Evolutionary conservation across 176 grass and related monocot genomes (phyloP), one percentile per base, ranked within the genome.

Genomic region (Urochloa ruziziensis): DNA sequence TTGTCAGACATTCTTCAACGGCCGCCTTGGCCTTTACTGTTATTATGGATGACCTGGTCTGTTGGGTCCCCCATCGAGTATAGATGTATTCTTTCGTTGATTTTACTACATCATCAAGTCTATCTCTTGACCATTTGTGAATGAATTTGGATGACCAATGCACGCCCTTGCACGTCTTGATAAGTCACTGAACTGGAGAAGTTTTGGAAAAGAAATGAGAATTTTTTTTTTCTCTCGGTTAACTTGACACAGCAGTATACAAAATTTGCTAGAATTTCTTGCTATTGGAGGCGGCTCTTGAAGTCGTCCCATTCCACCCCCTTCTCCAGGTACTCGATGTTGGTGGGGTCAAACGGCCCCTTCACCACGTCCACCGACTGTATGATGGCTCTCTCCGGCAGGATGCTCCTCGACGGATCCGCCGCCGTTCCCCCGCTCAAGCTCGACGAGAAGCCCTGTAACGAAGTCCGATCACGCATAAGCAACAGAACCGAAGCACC

Each of bases 401-500:
- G 73, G 16, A 95, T 77, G 40, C 93, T 95, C 83, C 32, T 98
- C 10, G 93, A 57, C 18, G 89, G 91, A 60, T 98, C 96, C 4
- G 91, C n/a, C 10, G 87, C 81, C 7, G 96, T 92, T 39, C 83
- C 81, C 11, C 87, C 87, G 18, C 88, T 90, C 80, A 96, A 74
- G 33, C 80, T 88, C 21, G 93, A 98, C 59, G 96, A 98, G 93
- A 96, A 98, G 4, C 96, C 96, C 93, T 98, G 75, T 13, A 21
- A 37, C 21, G 16, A 0, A 40, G 47, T 2, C 10, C 37, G 13
- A 18, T 27, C 62, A 24, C 32, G 3, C 23, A 3, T 53, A 5
- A 81, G 65, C n/a, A 39, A 42, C 64, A 67, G 63, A 52, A 69
- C 10, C 13, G 6, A 58, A 36, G n/a, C 28, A 47, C 49, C 69